Base-by-base conservation (phyloP, 805 yeast species). In the Danielozyma ontarioensis region DNA sequence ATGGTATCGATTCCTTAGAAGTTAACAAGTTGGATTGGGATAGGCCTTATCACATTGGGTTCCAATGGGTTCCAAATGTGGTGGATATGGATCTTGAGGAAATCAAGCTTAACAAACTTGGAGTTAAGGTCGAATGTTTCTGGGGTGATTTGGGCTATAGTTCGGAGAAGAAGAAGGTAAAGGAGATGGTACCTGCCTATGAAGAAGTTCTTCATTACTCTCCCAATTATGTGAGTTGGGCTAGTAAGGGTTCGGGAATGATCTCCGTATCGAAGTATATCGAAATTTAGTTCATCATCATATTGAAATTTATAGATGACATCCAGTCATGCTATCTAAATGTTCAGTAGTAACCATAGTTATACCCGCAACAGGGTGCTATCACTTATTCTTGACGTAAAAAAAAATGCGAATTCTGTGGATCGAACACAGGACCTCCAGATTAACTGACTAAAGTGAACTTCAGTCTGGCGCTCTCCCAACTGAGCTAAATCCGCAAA, bases 401-500 rank as follows among this genome's bases (percentile, higher is more conserved):
- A 53, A 59, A 50, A 45, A 31, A 35, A 46, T 74, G 80, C 80
- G 77, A 71, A 59, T 72, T 74, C 75, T 78, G 85, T 76, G 86
- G 85, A 77, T 80, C 81, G 86, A 80, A 80, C 85, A 76, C 85
- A 77, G 81, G 84, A 79, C 87, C 86, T 80, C 74, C 84, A 79
- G 84, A 78, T 18, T 18, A 13, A 28, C 40, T 41, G 39, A 35
- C 46, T 41, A 39, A 40, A 42, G 42, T 46, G 39, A 45, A 41
- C 55, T 50, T 55, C 62, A 56, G 62, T 56, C 62, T 55, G 61
- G 53, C 61, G 61, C 61, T 55, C 61, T 55, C 61, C 61, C 61
- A 53, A 54, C 59, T 55, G 61, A 55, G 61, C 61, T 55, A 53
- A 13, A 19, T 19, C 17, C 19, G 17, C 25, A 15, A 13, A 19